Evolutionary conservation across 192 early-diverging fungal species (phyloP).

Genomic region (Mortierella claussenii): DNA sequence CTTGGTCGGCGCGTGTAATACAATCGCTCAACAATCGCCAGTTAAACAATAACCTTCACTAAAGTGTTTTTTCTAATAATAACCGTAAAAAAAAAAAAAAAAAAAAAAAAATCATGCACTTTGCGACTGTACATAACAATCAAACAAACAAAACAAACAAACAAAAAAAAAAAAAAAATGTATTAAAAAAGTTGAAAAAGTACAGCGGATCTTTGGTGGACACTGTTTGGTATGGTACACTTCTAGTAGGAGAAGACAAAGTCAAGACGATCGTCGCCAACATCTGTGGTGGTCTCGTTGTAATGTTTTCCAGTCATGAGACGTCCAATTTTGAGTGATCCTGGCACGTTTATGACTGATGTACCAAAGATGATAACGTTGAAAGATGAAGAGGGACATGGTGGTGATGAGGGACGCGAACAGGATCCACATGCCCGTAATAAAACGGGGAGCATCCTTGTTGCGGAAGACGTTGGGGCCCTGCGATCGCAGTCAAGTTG

Average conservation of each 20-base stretch:
- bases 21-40: too few species aligned
- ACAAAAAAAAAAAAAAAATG: neutral
- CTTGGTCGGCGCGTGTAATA: too few species aligned
- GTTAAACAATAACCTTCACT: too few species aligned
- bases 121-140: neutral
- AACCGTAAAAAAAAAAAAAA: too few species aligned
- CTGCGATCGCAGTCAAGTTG: constrained; percentile 46
- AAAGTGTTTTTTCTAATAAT: too few species aligned
- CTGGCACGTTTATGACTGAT: constrained; percentile 61
- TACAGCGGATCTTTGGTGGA: neutral
- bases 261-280: constrained; percentile 66
- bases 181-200: neutral
- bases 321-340: constrained; percentile 60
- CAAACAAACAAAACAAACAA: neutral
- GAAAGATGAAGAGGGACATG: constrained; percentile 54
- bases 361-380: constrained; percentile 51
- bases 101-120: neutral
- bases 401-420: constrained; percentile 53
- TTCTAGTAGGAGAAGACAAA: constrained; percentile 51
- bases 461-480: constrained; percentile 44
- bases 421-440: constrained; percentile 60
- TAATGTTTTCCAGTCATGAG: constrained; percentile 64
- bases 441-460: constrained; percentile 61
- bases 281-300: constrained; percentile 60
- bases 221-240: neutral